Evolutionary conservation across 2,329 filamentous ascomycete genomes (phyloP), one percentile per base, ranked within the genome.

Genomic region (Uncinocarpus reesii): DNA sequence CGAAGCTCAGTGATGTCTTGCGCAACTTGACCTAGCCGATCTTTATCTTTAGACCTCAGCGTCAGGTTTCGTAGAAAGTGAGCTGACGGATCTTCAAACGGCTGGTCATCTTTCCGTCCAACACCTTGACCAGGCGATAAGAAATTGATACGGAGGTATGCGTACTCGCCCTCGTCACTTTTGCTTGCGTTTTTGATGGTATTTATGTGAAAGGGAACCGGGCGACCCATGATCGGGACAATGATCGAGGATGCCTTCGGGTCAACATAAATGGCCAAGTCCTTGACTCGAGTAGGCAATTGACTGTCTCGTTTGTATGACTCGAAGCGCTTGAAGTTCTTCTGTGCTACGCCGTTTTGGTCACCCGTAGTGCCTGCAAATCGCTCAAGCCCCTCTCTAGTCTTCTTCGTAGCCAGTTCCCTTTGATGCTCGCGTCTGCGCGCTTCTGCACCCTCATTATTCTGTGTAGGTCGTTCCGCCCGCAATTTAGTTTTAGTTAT

Each of bases 121-220:
- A 98, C 92, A 74, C 92, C 92, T 66, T 98, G 92, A 42, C 92
- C 92, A 6, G 93, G 92, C 2, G 90, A 95, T 10, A 98, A 74
- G 64, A 98, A 95, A 70, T 98, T 98, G 74, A 98, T 90, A 55
- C 93, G 83, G 28, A 98, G 73, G 63, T 92, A 96, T 0, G 88
- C 84, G 69, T 87, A 95, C 54, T 95, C 89, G 42, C 86, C 86
- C 65, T 98, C 92, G 55, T 94, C 89, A 56, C 87, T 96, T 68
- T 95, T 95, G 71, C 90, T 96, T 18, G 90, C 92, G 63, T 96
- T 98, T 70, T 98, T 98, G 76, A 98, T 95, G 2, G 93, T 96
- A 65, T 82, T 83, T 59, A 98, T 96, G 66, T 98, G 93, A 72
- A 96, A 98, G 0, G 92, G 92, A 21, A 98, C 92, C 0, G 92